These are phyloP conservation scores for Scedosporium boydii DNA, from an alignment of 2,329 filamentous ascomycete species.

Conservation along the genomic window DNA sequence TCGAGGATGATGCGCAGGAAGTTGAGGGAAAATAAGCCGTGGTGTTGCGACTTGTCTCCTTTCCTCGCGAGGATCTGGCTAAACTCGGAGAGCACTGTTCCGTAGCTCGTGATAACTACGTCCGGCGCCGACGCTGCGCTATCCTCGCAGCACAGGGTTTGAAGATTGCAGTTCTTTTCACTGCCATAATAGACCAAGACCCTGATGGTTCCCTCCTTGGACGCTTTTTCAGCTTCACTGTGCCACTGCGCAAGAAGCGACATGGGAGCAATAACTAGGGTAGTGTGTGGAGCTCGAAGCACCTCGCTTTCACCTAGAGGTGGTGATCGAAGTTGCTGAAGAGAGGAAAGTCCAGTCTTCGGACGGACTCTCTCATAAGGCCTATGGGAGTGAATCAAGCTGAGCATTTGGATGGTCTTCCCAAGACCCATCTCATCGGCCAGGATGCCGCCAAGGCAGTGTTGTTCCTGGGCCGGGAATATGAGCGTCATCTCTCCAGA, in stretches of 20 bases:
- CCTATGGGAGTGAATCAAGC: slow-evolving; percentile 76
- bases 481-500: slow-evolving; percentile 87
- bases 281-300: slow-evolving; percentile 73
- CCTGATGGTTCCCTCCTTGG: slow-evolving; percentile 71
- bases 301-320: slow-evolving; percentile 28
- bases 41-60: slow-evolving; percentile 54
- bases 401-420: slow-evolving; percentile 98
- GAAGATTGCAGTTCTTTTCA: slow-evolving; percentile 73
- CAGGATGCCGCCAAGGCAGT: slow-evolving; percentile 84
- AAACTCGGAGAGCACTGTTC: slow-evolving; percentile 83
- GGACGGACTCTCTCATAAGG: slow-evolving; percentile 2
- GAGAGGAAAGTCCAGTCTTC: slow-evolving; percentile 23
- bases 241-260: slow-evolving; percentile 96
- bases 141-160: slow-evolving; percentile 64
- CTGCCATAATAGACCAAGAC: slow-evolving; percentile 84
- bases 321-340: slow-evolving; percentile 54
- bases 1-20: slow-evolving; percentile 95
- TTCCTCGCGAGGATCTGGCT: slow-evolving; percentile 48
- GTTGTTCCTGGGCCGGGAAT: slow-evolving; percentile 89
- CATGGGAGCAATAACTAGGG: slow-evolving; percentile 92
- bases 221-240: slow-evolving; percentile 87
- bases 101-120: slow-evolving; percentile 91
- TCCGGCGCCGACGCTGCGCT: slow-evolving; percentile 74
- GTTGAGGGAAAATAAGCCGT: slow-evolving; percentile 79
- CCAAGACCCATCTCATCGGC: slow-evolving; percentile 97